phyloP scores from a whole-genome alignment of 2,329 filamentous ascomycete genomes.

The Phoma sp. region DNA sequence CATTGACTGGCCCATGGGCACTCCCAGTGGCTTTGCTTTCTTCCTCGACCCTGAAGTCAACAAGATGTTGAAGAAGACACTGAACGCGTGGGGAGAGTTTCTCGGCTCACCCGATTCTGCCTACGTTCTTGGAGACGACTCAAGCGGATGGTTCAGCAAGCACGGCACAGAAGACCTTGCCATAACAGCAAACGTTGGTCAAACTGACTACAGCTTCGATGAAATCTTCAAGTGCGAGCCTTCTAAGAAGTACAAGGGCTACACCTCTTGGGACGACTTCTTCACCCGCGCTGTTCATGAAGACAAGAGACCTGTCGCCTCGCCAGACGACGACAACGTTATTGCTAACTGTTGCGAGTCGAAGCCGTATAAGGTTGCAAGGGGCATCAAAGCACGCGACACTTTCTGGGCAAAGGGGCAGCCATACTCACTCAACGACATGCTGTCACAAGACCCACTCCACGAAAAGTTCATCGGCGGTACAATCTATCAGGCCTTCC shows the following conservation, averaged over 20 bases:
- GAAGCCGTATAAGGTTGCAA: slow-evolving; percentile 60
- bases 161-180: slow-evolving; percentile 46
- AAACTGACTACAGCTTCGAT: slow-evolving; percentile 56
- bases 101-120: slow-evolving; percentile 42
- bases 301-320: slow-evolving; percentile 63
- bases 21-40: slow-evolving; percentile 59
- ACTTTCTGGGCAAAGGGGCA: slow-evolving; percentile 73
- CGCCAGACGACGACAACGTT: slow-evolving; percentile 60
- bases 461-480: slow-evolving; percentile 65
- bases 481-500: slow-evolving; percentile 74
- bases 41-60: slow-evolving; percentile 63
- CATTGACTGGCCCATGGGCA: slow-evolving; percentile 65
- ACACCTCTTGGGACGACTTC: slow-evolving; percentile 73
- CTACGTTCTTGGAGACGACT: slow-evolving; percentile 46
- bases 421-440: slow-evolving; percentile 69
- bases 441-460: slow-evolving; percentile 64
- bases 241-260: slow-evolving; percentile 62
- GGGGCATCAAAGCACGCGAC: slow-evolving; percentile 62
- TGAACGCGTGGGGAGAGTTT: slow-evolving; percentile 57
- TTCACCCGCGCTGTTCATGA: slow-evolving; percentile 67
- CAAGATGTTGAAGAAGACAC: slow-evolving; percentile 57
- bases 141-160: slow-evolving; percentile 51
- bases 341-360: slow-evolving; percentile 72
- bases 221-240: slow-evolving; percentile 68
- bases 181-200: slow-evolving; percentile 24